Evolutionary conservation across 345 rosid species (phyloP), one percentile per base, ranked within the genome.

Genomic region (Populus ilicifolia): DNA sequence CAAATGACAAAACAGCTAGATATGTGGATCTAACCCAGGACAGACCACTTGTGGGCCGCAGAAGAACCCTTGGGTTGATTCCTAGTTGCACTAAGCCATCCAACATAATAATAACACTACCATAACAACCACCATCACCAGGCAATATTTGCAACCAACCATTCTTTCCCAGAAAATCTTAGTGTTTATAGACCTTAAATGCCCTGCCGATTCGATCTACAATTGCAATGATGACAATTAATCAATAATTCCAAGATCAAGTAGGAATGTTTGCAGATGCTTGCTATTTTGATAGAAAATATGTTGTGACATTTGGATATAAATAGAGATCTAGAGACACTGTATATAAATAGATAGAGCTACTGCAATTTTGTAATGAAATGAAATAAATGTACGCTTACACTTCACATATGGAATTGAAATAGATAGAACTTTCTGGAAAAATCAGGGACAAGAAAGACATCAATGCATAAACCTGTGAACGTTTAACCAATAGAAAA

Each of bases 381-480:
- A 21, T 9, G 1, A 54, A 52, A 21, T 54, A 54, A 25, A 41
- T 8, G 33, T 63, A 80, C 78, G 88, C 97, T 91, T 87, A 96
- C 99, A 92, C 94, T 90, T 96, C 99, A 59, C 98, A 84, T 69
- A 94, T 88, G 71, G 99, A 96, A 88, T 94, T 92, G 83, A 94
- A 94, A 76, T 92, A 92, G 67, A 96, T 96, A 23, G 99, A 85
- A 83, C 90, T 85, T 72, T 74, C 77, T 2, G 98, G 97, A 63
- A 94, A 74, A 33, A 92, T 83, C n/a, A 96, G 92, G 59, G 98
- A 81, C 86, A 94, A 82, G 83, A 96, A 94, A 30, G 98, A 96
- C 94, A 88, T 94, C 81, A 92, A 80, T 25, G 97, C 97, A 84
- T 92, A 96, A 61, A 96, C 89, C 98, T 96, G 91, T n/a, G 25